Base-by-base conservation (phyloP, 768 basidiomycete genomes). In the Leucocoprinus sp. region DNA sequence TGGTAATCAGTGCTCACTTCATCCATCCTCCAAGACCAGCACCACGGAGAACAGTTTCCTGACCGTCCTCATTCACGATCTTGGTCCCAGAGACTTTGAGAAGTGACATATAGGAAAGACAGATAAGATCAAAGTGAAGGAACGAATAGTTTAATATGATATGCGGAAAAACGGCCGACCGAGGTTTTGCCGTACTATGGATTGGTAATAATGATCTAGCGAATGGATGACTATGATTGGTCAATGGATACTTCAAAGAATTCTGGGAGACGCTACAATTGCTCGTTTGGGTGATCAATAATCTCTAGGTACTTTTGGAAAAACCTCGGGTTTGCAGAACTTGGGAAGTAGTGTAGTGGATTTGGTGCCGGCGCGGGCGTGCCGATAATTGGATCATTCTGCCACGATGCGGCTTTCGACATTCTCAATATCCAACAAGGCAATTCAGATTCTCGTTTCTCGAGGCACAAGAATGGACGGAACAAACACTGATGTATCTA, bases 11-110 rank as follows among this genome's bases (percentile, higher is more conserved):
- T 7, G 54, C 63, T 50, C 58, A 84, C 82, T 76, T 84, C 81
- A 89, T 83, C 84, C 85, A 87, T 57, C 85, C 84, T 50, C 84
- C 85, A 17, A 88, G 65, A n/a, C 84, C 83, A 43, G 84, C 84
- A 17, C 86, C 86, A 36, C 79, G 67, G 43, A 84, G 68, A 48
- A 82, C 67, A 49, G 82, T 66, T 52, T 79, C 71, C 15, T 77
- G 67, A 29, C 71, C 77, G 28, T 74, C 58, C 41, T 69, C 69
- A 54, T 82, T 72, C 48, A 82, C 72, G 53, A 85, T 64, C 51
- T 74, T 76, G 12, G 74, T 76, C 33, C 80, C 81, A 48, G 69
- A 66, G 11, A 82, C 72, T 52, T 66, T 75, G 40, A 82, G 63
- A 47, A 71, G 70, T 49, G 77, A 74, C 73, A 76, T 76, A 33